Base-by-base conservation (phyloP, 163 green algal genomes). In the Picocystis sp. region DNA sequence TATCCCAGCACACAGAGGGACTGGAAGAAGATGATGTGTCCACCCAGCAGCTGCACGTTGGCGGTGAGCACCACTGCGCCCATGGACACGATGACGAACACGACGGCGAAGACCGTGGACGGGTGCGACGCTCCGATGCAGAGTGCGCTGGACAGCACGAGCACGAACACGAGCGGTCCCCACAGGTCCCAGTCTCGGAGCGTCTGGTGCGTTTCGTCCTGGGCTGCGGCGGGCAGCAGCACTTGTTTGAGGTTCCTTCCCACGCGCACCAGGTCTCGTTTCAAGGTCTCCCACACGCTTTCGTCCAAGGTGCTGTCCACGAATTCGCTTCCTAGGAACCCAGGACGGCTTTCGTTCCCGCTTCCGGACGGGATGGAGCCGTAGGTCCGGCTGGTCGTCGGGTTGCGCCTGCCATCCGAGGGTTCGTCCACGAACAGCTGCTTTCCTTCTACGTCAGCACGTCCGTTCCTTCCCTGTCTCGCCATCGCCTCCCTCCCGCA, bases 141-240 rank as follows among this genome's bases (percentile, higher is more conserved):
- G 10, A 94, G 67, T 11, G 67, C 71, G 21, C 84, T 81, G 2
- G 84, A 79, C 23, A 94, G 59, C 10, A 70, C 45, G 9, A 94
- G 71, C 45, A 81, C 84, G 56, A 92, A 92, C 47, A 92, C 76
- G 80, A 93, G 79, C 8, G 86, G 88, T 0, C 89, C 88, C 87
- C 87, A 98, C 5, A 98, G 69, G 65, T 98, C 90, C 90, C 90
- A 98, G 58, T 98, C 93, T 8, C 83, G 59, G 43, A 97, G 63
- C 3, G 86, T 82, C 15, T 79, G 46, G 5, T 43, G 12, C 17
- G 52, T n/a, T 8, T 57, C 35, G 21, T 55, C 53, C 34, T 24
- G 11, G 22, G 24, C 55, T 19, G 41, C 33, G 6, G 46, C 58
- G 10, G 59, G 67, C 24, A 70, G 55, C 12, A 73, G 50, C 19